Evolutionary conservation across 345 rosid species (phyloP), one percentile per base, ranked within the genome.

Genomic region (Eucalyptus globulus): DNA sequence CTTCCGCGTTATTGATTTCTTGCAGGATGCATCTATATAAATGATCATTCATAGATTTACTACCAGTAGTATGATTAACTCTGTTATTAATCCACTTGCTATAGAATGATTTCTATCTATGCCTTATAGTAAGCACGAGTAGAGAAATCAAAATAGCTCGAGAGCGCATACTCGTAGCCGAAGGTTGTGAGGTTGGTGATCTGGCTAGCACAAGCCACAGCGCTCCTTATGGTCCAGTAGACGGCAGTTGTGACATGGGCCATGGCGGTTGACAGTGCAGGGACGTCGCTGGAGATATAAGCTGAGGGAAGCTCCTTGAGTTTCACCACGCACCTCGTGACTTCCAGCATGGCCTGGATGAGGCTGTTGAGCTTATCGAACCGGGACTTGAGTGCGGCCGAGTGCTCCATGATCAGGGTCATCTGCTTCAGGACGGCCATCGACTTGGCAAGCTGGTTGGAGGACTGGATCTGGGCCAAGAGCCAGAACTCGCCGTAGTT

Each of bases 401-500:
- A 87, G 53, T 92, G 91, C 72, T 95, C 94, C 88, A 95, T 88
- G 87, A 95, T 91, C 86, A 93, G 90, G 60, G 97, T 97, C 67
- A 97, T 89, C 90, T 94, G 97, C 92, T 93, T 96, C 56, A 97
- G 97, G 87, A 95, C 91, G n/a, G 99, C 96, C 89, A 97, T 94
- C 6, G 97, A 92, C 91, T 95, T 97, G 9, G 98, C 96, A 11
- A 97, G 96, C 87, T 92, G 98, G 92, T 95, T 96, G 24, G 96
- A 89, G 87, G 95, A 92, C 92, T 93, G 92, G 45, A 93, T 94
- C 92, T 96, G 97, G 2, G 94, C 94, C 9, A 97, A 92, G 56
- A 96, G 95, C 96, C 96, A 95, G 89, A 97, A 95, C 89, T 94
- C 97, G 16, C 98, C 98, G 87, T 95, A 97, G 89, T 93, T 97